Base-by-base conservation (phyloP, 192 early-diverging fungal species). In the Coemansia sp. region DNA sequence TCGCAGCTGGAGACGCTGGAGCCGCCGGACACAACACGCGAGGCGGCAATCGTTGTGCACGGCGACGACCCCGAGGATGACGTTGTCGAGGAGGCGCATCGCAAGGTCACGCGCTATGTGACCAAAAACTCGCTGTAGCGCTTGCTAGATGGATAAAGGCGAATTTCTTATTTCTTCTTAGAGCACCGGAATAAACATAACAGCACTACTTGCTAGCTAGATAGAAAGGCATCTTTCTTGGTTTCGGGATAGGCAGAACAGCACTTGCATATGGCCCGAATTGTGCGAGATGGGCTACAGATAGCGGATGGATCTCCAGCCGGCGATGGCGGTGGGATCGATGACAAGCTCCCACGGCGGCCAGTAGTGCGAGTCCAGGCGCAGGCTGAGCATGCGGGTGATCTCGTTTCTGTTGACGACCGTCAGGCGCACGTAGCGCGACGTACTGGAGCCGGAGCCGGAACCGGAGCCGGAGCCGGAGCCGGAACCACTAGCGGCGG, bases 321-420 rank as follows among this genome's bases (percentile, higher is more conserved):
- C 87, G 63, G 80, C 72, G 10, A 73, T 60, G 16, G 79, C 57
- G 16, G 52, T 41, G 1, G 83, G 67, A 49, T 88, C 86, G n/a
- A 72, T 78, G 30, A 88, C 55, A 44, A 92, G 75, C 67, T 90
- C 85, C 82, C 89, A 90, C 0, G 90, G 84, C 8, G 86, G 85
- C 91, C 91, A 92, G 74, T 91, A 92, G 71, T 91, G 89, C 33
- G 87, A 77, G 83, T 91, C 91, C 26, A 92, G 48, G 41, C 91
- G 89, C 69, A 92, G 72, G 26, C 90, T 90, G 52, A 91, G 87
- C n/a, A 92, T 88, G 18, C 85, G 83, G 0, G 88, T 85, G 33
- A 85, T 85, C 15, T 85, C 86, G 45, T 77, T 86, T 39, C 73
- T 80, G 58, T 73, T 78, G 60, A 81, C 73, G 12, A 80, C 75